Conservation (phyloP, 768 basidiomycete genomes). For the Coprinopsis sp. region DNA sequence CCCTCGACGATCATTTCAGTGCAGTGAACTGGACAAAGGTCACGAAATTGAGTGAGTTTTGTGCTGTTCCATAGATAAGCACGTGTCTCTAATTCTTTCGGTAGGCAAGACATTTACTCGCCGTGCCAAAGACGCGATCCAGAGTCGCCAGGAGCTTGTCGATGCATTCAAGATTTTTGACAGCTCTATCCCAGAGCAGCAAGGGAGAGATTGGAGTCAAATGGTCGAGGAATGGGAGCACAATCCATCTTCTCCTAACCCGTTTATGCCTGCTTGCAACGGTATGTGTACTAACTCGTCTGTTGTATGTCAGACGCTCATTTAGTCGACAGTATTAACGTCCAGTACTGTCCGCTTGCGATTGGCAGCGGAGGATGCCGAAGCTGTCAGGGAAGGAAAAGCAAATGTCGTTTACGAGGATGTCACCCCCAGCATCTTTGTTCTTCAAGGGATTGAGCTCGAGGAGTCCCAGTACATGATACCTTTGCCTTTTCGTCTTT, state of each 20-base stretch:
- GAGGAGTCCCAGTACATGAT: constrained; percentile 30
- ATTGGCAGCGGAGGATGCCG: constrained; percentile 20
- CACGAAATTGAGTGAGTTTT: constrained; percentile 11
- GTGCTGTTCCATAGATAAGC: background rate
- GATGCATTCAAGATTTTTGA: no score
- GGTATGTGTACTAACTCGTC: constrained; percentile 4
- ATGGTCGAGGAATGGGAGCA: no score
- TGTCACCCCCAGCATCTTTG: constrained; percentile 20
- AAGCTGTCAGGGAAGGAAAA: constrained; percentile 5
- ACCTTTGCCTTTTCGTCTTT: background rate
- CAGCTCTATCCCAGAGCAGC: no score
- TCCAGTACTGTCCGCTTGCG: constrained; percentile 15
- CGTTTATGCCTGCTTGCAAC: constrained; percentile 10
- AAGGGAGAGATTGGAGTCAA: no score
- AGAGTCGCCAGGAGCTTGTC: no score
- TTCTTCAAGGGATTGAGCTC: constrained; percentile 26
- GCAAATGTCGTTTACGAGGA: constrained; percentile 10
- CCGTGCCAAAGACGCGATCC: no score
- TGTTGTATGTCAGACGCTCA: background rate
- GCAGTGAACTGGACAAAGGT: constrained; percentile 27
- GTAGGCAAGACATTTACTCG: no score
- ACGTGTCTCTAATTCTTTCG: background rate
- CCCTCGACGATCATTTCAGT: constrained; percentile 23
- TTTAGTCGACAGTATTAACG: constrained; percentile 12
- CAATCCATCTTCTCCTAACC: no score